Evolutionary conservation across 2,329 filamentous ascomycete genomes (phyloP), one percentile per base, ranked within the genome.

Genomic region (Phaeoacremonium minimum): DNA sequence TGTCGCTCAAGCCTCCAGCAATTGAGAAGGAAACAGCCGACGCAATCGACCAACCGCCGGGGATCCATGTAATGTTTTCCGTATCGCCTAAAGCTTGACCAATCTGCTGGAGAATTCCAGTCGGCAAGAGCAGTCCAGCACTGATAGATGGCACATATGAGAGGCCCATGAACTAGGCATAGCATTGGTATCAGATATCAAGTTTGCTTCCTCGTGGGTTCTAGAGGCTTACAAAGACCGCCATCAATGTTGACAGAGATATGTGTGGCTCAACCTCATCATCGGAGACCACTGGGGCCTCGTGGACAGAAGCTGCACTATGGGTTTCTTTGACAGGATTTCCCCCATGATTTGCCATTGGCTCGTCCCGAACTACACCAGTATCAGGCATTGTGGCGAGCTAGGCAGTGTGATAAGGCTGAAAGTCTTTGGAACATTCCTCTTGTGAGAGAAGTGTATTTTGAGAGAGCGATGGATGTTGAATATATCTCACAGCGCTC

Each of bases 101-200:
- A 15, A 54, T 53, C 32, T 49, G 49, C 15, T 46, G 44, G 5
- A 53, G 37, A 32, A 54, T 53, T 6, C 47, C 47, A 1, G 44
- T 38, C 4, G 44, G 42, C 12, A 53, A 35, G 4, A 52, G 34
- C 2, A 53, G 39, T 22, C 48, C 49, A 15, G 34, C 38, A 11
- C 28, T 26, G 22, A 40, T 40, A 1, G 34, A 15, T 15, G 38
- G 38, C 3, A 40, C 34, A 18, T 33, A 40, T 9, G 34, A 37
- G 4, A 40, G 35, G 30, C 38, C 38, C 38, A 40, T 40, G 18
- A 40, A 40, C 38, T 40, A 26, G n/a, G n/a, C n/a, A 26, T 16
- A 22, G 8, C 15, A 32, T 12, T n/a, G 8, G 6, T n/a, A 12
- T 36, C 17, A 40, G 38, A 14, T n/a, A 15, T 7, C 4, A 8